Evolutionary conservation across 805 yeast genomes (phyloP), one percentile per base, ranked within the genome.

Genomic region (Ogataea chonburiensis): DNA sequence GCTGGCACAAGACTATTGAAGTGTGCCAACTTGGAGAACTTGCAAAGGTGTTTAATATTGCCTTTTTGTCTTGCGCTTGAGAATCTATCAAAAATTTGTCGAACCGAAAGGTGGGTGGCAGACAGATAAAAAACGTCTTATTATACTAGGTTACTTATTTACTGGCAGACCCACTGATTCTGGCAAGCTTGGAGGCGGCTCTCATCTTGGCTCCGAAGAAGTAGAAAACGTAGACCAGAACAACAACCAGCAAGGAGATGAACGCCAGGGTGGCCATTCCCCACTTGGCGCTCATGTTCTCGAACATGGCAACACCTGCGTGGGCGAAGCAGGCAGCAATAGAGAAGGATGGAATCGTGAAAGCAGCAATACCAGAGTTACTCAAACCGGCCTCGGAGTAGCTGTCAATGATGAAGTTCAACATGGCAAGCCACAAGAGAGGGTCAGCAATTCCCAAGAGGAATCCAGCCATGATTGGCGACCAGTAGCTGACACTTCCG

Each of bases 291-390:
- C 60, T 50, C 64, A 60, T 56, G 42, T 59, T 49, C 2, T 50
- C 60, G 43, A 61, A 61, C 64, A 61, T 59, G 28, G 66, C 66
- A 36, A 61, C 61, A 58, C 66, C 66, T 17, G 64, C 66, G 38
- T 61, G 66, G 12, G 66, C 49, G 17, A 61, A 46, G 11, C 56
- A 56, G 25, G 60, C 66, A 28, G 66, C 64, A 41, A 61, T 60
- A 12, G 58, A 51, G 41, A 61, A 61, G 4, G 66, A 61, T 21
- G 66, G 66, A 24, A 61, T 61, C 25, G 62, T 53, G 50, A 61
- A 61, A 2, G 61, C 66, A 10, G 64, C 64, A 42, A 61, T 56
- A 21, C 64, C 66, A 28, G 64, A 60, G 33, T 54, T 58, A 12
- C 60, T 45, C 34, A 58, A 41, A 25, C 60, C 60, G 17, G 62